A percentile compares a stretch with the other conserved stretches of the same genome.
Evolutionary conservation across 345 rosid genomes (phyloP).

Genomic region (Boechera divaricarpa): DNA sequence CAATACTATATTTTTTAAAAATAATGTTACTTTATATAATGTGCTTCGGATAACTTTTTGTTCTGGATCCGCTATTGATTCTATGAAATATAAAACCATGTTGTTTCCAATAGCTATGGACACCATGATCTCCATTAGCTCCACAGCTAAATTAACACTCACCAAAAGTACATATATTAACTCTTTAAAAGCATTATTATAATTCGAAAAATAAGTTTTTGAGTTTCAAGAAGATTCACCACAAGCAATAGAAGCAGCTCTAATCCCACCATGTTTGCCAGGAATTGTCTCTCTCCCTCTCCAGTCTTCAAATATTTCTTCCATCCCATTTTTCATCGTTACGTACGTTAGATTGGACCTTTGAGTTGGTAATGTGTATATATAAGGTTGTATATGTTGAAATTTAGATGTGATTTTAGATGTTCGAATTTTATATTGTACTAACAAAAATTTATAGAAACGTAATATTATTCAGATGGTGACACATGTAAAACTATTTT

Average conservation of each 20-base stretch:
- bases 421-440: background rate
- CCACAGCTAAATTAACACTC: slow-evolving; percentile 49
- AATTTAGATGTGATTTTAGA: background rate
- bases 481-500: background rate
- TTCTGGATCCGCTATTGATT: too few species aligned
- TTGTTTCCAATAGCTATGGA: slow-evolving; percentile 53
- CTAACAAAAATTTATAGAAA: too few species aligned
- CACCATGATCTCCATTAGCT: slow-evolving; percentile 60
- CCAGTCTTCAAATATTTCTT: slow-evolving; percentile 49
- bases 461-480: background rate
- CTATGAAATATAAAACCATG: slow-evolving; percentile 52
- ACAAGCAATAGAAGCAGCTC: slow-evolving; percentile 51
- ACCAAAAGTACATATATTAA: background rate
- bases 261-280: slow-evolving; percentile 51
- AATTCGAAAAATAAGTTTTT: background rate
- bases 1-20: too few species aligned
- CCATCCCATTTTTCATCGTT: slow-evolving; percentile 26
- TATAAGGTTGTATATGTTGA: background rate
- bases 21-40: too few species aligned
- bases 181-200: background rate
- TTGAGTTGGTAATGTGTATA: slow-evolving; percentile 4
- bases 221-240: slow-evolving; percentile 38
- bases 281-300: slow-evolving; percentile 45
- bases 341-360: slow-evolving; percentile 7
- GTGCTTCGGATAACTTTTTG: too few species aligned